Base-by-base conservation (phyloP, 2,329 filamentous ascomycete genomes). In the Xylaria sp. region DNA sequence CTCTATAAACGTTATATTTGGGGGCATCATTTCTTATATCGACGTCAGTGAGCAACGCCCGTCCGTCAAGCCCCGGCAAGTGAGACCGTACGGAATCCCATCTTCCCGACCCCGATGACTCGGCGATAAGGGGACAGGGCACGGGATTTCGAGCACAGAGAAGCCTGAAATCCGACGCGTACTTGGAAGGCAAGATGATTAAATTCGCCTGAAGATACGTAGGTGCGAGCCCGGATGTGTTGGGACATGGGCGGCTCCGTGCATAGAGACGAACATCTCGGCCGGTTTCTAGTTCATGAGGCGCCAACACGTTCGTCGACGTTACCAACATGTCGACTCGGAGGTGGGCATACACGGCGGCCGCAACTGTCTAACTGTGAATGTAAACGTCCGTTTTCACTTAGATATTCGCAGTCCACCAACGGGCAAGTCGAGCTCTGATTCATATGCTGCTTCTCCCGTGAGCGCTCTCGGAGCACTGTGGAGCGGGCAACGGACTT, bases 131-230 rank as follows among this genome's bases (percentile, higher is more conserved):
- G 0, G 86, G 86, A 67, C 86, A 89, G 0, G 86, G 81, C 0
- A 88, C 86, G 2, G 86, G 84, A 65, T 89, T 89, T 49, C 85
- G 80, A 1, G 78, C 77, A 71, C 86, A 89, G 23, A 89, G 81
- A 17, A 80, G 71, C 11, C 82, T 79, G 71, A 88, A 89, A 70
- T 88, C 83, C 17, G 75, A 53, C 11, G 86, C 85, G 71, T 87
- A 85, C 31, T 75, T 72, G 1, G 80, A 81, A 0, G 85, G 86
- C 1, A 89, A 77, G 10, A 88, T 78, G 38, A 89, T 79, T 37
- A 89, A 77, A 67, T 89, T 89, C 38, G 86, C 85, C 77, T 89
- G 86, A 13, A 89, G 74, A 67, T 83, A 80, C 11, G 77, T 78
- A 0, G 83, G 82, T 2, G 85, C 83, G 1, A 86, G 74, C 11